Conservation (phyloP, 805 yeast genomes). For the Candida montana region DNA sequence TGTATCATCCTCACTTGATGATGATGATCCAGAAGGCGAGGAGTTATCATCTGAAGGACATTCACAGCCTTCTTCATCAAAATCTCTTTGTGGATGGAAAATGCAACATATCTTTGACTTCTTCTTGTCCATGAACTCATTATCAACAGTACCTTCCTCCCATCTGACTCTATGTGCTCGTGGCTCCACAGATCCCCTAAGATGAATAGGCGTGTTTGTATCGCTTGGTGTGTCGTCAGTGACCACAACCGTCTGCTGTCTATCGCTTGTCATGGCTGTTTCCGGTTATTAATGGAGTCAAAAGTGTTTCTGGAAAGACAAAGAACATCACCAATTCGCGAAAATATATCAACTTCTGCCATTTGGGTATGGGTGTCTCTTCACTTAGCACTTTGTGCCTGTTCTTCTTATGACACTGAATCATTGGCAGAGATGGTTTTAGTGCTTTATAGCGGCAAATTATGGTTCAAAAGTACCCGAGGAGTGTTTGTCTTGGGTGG, state of each 20-base stretch:
- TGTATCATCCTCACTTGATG: constrained; percentile 37
- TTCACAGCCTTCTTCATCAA: constrained; percentile 40
- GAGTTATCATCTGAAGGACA: constrained; percentile 19
- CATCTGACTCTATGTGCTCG: constrained; percentile 54
- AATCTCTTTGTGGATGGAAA: constrained; percentile 68
- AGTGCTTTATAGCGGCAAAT: too few species aligned
- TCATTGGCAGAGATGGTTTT: too few species aligned
- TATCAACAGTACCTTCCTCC: constrained; percentile 84
- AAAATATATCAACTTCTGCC: too few species aligned
- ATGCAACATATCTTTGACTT: constrained; percentile 89
- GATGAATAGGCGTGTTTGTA: constrained; percentile 10
- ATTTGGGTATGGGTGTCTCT: too few species aligned
- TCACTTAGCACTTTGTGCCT: too few species aligned
- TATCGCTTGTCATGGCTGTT: neutral
- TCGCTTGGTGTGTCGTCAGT: neutral
- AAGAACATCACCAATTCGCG: neutral
- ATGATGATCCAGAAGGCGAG: constrained; percentile 23
- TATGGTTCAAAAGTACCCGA: too few species aligned
- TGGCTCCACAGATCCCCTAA: constrained; percentile 20
- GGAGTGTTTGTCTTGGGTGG: too few species aligned
- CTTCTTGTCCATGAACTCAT: constrained; percentile 83
- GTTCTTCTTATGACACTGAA: too few species aligned
- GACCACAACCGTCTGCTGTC: neutral
- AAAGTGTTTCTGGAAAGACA: too few species aligned
- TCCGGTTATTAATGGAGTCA: neutral